Conservation (phyloP, 257 asterid species). For the Capsicum pubescens region DNA sequence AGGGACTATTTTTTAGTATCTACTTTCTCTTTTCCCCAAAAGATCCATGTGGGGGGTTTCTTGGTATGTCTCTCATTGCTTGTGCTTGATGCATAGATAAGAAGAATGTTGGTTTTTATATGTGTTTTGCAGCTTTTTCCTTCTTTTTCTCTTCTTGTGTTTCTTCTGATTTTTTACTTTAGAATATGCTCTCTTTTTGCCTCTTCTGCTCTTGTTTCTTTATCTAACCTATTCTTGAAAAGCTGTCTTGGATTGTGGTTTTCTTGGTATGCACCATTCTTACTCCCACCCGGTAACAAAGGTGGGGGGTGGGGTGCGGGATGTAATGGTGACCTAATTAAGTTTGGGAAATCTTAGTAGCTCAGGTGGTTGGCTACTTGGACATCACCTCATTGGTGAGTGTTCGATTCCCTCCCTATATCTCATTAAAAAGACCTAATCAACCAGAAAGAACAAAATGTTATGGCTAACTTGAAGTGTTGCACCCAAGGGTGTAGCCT, state of each 20-base stretch:
- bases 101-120: background rate
- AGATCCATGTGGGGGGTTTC: slow-evolving; percentile 41
- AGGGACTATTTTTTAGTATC: background rate
- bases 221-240: slow-evolving; percentile 23
- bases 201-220: slow-evolving; percentile 1
- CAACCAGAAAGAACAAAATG: slow-evolving; percentile 3
- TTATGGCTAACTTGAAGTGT: background rate
- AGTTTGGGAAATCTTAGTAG: background rate
- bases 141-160: slow-evolving; percentile 13
- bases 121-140: slow-evolving; percentile 33
- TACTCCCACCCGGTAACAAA: background rate
- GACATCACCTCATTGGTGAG: background rate
- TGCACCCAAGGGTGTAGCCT: no score
- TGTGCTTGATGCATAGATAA: slow-evolving; percentile 16
- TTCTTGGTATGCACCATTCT: slow-evolving; percentile 20
- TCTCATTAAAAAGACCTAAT: background rate
- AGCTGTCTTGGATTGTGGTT: slow-evolving; percentile 12
- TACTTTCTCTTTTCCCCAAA: slow-evolving; percentile 22
- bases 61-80: slow-evolving; percentile 1
- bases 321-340: background rate
- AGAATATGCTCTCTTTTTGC: slow-evolving; percentile 27
- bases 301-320: background rate
- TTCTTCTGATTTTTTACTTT: slow-evolving; percentile 21
- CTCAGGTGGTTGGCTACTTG: background rate
- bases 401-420: background rate